Base-by-base conservation (phyloP, 2,329 filamentous ascomycete species). In the Calonectria fujianensis region DNA sequence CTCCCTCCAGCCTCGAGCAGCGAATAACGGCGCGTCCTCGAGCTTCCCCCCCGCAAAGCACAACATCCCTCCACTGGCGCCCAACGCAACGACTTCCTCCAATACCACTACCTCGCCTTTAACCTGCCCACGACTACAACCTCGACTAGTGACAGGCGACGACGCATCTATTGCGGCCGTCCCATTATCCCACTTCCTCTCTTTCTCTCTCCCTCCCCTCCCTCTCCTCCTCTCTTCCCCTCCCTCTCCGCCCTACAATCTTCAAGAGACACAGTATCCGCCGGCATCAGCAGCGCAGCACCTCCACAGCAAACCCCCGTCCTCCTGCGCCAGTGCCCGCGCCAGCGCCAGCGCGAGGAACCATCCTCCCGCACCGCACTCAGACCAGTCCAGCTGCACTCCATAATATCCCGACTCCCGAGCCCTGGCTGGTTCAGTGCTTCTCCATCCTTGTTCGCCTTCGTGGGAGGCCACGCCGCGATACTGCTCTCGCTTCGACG, bases 361-460 rank as follows among this genome's bases (percentile, higher is more conserved):
- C 75, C 74, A 64, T 70, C 70, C 63, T 59, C 57, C 69, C 69
- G 52, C 32, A 67, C 32, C 65, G 54, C 72, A 69, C 76, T 76
- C 54, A 37, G 32, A 61, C 57, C 57, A 39, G 57, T 20, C 57
- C 57, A 61, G 57, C 35, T 39, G 57, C 57, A 61, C 67, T 72
- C 78, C 73, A 75, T 75, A 64, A 74, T 75, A 73, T 77, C 72
- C 74, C 79, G 74, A 77, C 65, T 67, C 74, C 74, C 75, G 76
- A 78, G 80, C 75, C 75, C 81, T 82, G 81, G 79, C 81, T 81
- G 80, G 81, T 77, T 82, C 80, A 81, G 80, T 77, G 80, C 79
- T 80, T 79, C 57, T 69, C 74, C 73, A 74, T 74, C 61, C 75
- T 74, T 51, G 59, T 71, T 65, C n/a, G 75, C 74, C 70, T 75